Base-by-base conservation (phyloP, 352 stramenopile genomes). In the Pythium scleroteichum region DNA sequence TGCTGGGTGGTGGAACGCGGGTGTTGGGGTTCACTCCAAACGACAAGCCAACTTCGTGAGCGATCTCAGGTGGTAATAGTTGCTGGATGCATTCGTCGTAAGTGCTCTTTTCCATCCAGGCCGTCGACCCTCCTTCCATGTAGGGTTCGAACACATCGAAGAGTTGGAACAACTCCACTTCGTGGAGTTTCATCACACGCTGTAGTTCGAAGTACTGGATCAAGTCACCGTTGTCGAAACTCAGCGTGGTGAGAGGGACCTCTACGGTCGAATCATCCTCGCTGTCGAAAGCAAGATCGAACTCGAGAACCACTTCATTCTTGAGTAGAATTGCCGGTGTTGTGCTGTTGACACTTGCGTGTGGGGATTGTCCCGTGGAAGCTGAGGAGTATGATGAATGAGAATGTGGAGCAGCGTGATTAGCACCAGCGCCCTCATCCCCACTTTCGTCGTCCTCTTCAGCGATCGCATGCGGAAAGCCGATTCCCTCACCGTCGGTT, bases 151-250 rank as follows among this genome's bases (percentile, higher is more conserved):
- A 94, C 1, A 87, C 73, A 33, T 89, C 77, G 41, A 89, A 90
- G 0, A 92, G 68, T 8, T 76, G 72, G 16, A 77, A 77, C 19
- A 95, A 60, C 16, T 85, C 71, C 14, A 94, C 64, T n/a, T 89
- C 70, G 29, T 89, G 76, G 12, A 95, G 73, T 50, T 85, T 85
- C 22, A 85, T 79, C 12, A 88, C 71, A 22, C 83, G 77, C 56
- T 95, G 86, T 0, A 95, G 68, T 55, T 92, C 82, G 24, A 81
- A 79, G 47, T 89, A 95, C 64, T 89, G 83, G 26, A 95, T 80
- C 57, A 95, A 51, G 44, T 95, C 82, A 4, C 86, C 86, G 54
- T 95, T 95, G 55, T 92, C 76, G 14, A 92, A 94, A 45, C 78
- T 82, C 27, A 95, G 59, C 0, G 73, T 90, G 20, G 72, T 87